These are phyloP conservation scores for Lithocarpus polystachyus DNA, from an alignment of 306 rosid genomes.

Conservation along the genomic window DNA sequence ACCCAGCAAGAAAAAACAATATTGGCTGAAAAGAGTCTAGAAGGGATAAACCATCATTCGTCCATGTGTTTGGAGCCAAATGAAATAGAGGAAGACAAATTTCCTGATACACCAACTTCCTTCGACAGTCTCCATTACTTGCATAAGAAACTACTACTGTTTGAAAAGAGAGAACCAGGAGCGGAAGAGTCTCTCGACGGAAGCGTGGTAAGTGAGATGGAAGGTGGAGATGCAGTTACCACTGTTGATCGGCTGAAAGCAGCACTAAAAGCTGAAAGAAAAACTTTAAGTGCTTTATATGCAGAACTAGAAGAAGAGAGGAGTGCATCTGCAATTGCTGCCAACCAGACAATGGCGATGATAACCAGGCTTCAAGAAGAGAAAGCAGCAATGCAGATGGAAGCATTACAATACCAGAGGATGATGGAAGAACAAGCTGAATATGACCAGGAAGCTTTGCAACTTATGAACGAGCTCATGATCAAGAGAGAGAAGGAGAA, in stretches of 20 bases:
- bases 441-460: slow-evolving; percentile 85
- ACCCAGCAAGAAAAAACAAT: slow-evolving; percentile 22
- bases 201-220: slow-evolving; percentile 44
- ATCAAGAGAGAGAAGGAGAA: slow-evolving; percentile 73
- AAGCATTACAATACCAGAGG: slow-evolving; percentile 80
- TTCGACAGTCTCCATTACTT: slow-evolving; percentile 34
- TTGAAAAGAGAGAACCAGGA: slow-evolving; percentile 48
- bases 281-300: slow-evolving; percentile 51
- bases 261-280: slow-evolving; percentile 44
- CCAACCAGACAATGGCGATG: slow-evolving; percentile 92
- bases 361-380: slow-evolving; percentile 90
- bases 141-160: slow-evolving; percentile 32
- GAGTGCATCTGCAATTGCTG: slow-evolving; percentile 79
- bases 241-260: slow-evolving; percentile 50
- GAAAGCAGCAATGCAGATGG: slow-evolving; percentile 87
- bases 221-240: slow-evolving; percentile 41
- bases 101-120: slow-evolving; percentile 56
- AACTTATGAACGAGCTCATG: slow-evolving; percentile 75
- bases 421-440: slow-evolving; percentile 96
- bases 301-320: slow-evolving; percentile 87
- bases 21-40: slow-evolving; percentile 24
- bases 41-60: slow-evolving; percentile 27
- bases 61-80: slow-evolving; percentile 31
- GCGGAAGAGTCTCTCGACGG: slow-evolving; percentile 54
- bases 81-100: slow-evolving; percentile 55